Evolutionary conservation across 2,329 filamentous ascomycete species (phyloP).

Genomic region (Chaetomium sp.): DNA sequence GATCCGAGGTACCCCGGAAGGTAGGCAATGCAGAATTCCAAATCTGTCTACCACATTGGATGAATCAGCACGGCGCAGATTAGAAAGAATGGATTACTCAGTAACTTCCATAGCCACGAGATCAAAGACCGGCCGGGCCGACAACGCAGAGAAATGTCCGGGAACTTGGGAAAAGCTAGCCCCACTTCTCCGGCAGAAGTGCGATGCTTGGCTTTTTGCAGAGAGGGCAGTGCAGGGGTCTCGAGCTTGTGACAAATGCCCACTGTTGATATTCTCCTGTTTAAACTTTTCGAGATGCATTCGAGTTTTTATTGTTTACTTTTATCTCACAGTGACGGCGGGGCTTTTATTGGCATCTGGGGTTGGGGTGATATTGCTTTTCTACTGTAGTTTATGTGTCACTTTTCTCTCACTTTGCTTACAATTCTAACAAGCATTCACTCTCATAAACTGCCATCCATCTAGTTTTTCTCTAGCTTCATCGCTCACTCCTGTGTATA

Average conservation of each 20-base stretch:
- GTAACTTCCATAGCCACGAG: constrained; percentile 2
- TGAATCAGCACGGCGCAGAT: neutral
- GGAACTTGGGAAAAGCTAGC: neutral
- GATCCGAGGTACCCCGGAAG: too few relatives aligned
- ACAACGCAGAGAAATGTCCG: neutral
- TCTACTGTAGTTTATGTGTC: neutral
- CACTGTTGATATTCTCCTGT: neutral
- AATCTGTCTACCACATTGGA: neutral
- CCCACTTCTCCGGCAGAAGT: constrained; percentile 1
- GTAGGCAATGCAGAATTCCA: constrained; percentile 2
- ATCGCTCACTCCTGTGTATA: neutral
- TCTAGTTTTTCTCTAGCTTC: neutral
- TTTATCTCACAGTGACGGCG: neutral
- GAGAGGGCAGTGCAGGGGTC: too few relatives aligned
- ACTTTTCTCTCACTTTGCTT: neutral
- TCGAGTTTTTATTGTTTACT: neutral
- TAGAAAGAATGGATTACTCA: neutral
- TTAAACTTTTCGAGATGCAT: neutral
- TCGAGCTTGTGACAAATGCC: neutral
- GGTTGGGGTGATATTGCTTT: neutral
- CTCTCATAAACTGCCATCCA: too few relatives aligned
- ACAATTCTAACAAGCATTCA: neutral
- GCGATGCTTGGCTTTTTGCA: neutral
- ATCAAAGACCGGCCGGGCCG: neutral
- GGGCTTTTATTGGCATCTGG: neutral